A percentile compares a stretch with the other conserved stretches of the same genome.
Conservation (phyloP, 2,329 filamentous ascomycete genomes). For the Talaromyces sp. region DNA sequence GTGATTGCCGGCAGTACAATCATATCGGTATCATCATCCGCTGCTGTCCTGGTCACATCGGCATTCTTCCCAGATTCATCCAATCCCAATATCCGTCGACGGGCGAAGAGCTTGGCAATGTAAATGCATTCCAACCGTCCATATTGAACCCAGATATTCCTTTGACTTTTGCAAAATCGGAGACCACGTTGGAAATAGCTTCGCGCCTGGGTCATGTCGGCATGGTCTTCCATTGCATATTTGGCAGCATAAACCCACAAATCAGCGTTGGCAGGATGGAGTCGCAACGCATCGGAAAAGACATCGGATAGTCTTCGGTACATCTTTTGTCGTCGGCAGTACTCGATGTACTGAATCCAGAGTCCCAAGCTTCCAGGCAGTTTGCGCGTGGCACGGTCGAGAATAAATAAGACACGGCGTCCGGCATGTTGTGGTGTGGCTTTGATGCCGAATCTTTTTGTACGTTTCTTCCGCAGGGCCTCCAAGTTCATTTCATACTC, state of each 20-base stretch:
- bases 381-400: constrained; percentile 79
- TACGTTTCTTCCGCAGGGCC: constrained; percentile 74
- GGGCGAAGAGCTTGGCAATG: constrained; percentile 72
- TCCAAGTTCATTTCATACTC: constrained; percentile 68
- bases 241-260: constrained; percentile 84
- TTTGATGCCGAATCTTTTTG: constrained; percentile 74
- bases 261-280: constrained; percentile 79
- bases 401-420: constrained; percentile 80
- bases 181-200: constrained; percentile 86
- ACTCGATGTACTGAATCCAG: constrained; percentile 89
- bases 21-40: constrained; percentile 54
- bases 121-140: constrained; percentile 90
- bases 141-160: constrained; percentile 81
- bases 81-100: constrained; percentile 65
- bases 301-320: constrained; percentile 60
- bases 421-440: constrained; percentile 69
- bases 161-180: constrained; percentile 77
- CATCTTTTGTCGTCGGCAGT: constrained; percentile 65
- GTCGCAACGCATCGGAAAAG: constrained; percentile 67
- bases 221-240: constrained; percentile 70
- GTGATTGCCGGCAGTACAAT: constrained; percentile 59
- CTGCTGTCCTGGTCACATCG: constrained; percentile 31
- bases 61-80: constrained; percentile 46
- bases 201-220: constrained; percentile 81
- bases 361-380: constrained; percentile 77